Evolutionary conservation across 1,139 yeast genomes (phyloP).

Genomic region (Barnettozyma hawaiiensis): DNA sequence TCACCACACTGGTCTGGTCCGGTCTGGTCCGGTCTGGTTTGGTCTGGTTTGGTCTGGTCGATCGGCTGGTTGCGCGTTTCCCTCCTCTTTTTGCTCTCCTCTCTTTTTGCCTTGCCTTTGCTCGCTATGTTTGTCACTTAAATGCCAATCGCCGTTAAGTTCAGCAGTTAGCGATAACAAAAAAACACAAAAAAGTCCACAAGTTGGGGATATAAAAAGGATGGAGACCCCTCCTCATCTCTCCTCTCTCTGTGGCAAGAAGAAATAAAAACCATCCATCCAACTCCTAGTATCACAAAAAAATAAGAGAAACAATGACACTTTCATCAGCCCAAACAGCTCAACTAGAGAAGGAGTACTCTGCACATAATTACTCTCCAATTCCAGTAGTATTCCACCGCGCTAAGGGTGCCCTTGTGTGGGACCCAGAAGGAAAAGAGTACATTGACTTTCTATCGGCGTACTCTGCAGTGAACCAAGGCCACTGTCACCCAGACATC

Average conservation of each 20-base stretch:
- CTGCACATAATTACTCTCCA: slow-evolving; percentile 97
- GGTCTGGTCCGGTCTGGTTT: no score
- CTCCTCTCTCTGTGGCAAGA: no score
- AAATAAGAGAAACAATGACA: no score
- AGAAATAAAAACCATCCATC: neutral
- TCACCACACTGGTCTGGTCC: no score
- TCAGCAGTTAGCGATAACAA: slow-evolving; percentile 24
- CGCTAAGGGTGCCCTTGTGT: slow-evolving; percentile 88
- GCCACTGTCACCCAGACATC: slow-evolving; percentile 96
- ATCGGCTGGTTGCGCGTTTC: no score
- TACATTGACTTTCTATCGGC: slow-evolving; percentile 87
- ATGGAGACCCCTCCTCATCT: no score
- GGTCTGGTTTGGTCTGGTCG: no score
- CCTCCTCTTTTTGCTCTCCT: no score
- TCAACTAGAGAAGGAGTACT: slow-evolving; percentile 68
- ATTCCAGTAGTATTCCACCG: slow-evolving; percentile 87
- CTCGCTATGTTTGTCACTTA: slow-evolving; percentile 26
- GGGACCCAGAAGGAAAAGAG: slow-evolving; percentile 96
- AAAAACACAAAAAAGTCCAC: no score
- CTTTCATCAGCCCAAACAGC: slow-evolving; percentile 63
- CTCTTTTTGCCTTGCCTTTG: neutral
- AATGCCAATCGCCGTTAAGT: slow-evolving; percentile 22
- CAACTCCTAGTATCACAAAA: no score
- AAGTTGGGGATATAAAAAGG: slow-evolving; percentile 8
- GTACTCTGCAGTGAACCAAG: slow-evolving; percentile 96